A percentile compares a stretch with the other conserved stretches of the same genome.
These are phyloP conservation scores for Amanita rimosa DNA, from an alignment of 768 basidiomycete species.

Conservation along the genomic window DNA sequence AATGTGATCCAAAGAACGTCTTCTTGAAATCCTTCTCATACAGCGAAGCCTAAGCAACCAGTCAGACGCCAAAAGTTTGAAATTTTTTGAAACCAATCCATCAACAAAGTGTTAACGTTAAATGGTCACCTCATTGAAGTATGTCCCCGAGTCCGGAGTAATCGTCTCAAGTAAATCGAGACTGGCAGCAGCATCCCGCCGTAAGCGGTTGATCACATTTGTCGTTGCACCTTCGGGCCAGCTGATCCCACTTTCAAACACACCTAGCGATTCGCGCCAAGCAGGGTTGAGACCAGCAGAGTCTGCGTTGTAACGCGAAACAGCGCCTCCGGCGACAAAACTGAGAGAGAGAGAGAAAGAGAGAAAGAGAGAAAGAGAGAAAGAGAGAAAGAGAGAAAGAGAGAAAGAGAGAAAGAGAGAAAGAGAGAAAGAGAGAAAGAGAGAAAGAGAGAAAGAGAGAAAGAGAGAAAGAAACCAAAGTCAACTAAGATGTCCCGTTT, in stretches of 20 bases:
- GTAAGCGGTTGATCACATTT: background rate
- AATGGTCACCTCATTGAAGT: background rate
- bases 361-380: no score
- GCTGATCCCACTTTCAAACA: slow-evolving; percentile 15
- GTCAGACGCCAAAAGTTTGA: background rate
- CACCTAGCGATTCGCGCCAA: slow-evolving; percentile 31
- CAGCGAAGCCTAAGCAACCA: slow-evolving; percentile 24
- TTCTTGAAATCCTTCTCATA: slow-evolving; percentile 28
- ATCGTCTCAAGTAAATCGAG: slow-evolving; percentile 6
- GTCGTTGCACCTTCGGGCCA: slow-evolving; percentile 12
- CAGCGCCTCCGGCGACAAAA: slow-evolving; percentile 12
- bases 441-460: no score
- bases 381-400: no score
- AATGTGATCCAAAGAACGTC: slow-evolving; percentile 37
- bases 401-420: no score
- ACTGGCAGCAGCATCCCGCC: slow-evolving; percentile 9
- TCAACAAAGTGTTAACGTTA: background rate
- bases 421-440: no score
- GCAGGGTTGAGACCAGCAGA: slow-evolving; percentile 34
- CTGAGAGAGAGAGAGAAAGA: background rate
- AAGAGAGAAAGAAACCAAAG: no score
- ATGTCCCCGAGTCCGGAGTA: background rate
- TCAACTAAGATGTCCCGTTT: background rate
- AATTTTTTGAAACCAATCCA: no score
- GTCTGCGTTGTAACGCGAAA: slow-evolving; percentile 23